Evolutionary conservation across 2,329 filamentous ascomycete genomes (phyloP).

Genomic region (Colletotrichum sp.): DNA sequence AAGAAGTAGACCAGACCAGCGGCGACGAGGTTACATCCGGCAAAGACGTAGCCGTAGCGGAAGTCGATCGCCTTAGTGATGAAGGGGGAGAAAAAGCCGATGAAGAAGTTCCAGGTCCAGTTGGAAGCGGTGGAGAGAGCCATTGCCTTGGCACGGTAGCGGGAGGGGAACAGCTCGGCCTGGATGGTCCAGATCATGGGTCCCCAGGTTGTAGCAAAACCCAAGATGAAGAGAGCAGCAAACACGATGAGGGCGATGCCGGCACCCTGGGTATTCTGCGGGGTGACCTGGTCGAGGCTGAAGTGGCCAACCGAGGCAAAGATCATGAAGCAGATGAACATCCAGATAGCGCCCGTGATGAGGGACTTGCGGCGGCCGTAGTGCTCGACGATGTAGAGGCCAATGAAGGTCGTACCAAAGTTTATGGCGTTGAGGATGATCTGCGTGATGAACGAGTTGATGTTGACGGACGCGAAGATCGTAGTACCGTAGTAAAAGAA

Average conservation of each 20-base stretch:
- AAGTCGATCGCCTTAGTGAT: conserved; percentile 76
- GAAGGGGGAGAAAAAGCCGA: conserved; percentile 81
- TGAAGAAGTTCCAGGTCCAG: conserved; percentile 77
- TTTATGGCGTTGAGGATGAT: conserved; percentile 73
- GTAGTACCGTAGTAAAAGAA: conserved; percentile 69
- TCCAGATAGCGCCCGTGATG: conserved; percentile 66
- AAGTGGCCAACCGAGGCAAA: conserved; percentile 60
- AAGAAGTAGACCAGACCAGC: conserved; percentile 77
- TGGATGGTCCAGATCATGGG: conserved; percentile 63
- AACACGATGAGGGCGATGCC: conserved; percentile 69
- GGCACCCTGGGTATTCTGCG: conserved; percentile 41
- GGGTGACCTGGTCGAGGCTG: conserved; percentile 40
- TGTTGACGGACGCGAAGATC: conserved; percentile 50
- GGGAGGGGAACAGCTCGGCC: conserved; percentile 68
- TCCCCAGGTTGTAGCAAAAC: conserved; percentile 57
- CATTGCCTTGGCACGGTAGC: conserved; percentile 66
- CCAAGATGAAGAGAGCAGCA: conserved; percentile 67
- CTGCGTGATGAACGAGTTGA: conserved; percentile 69
- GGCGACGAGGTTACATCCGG: conserved; percentile 70
- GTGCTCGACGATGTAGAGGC: conserved; percentile 73
- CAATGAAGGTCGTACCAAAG: conserved; percentile 69
- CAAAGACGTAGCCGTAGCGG: conserved; percentile 78
- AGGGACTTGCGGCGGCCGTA: conserved; percentile 69
- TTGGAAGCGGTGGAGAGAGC: conserved; percentile 66
- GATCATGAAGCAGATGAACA: conserved; percentile 64